Conservation (phyloP, 805 yeast genomes). For the Wickerhamiella allomyrinae region DNA sequence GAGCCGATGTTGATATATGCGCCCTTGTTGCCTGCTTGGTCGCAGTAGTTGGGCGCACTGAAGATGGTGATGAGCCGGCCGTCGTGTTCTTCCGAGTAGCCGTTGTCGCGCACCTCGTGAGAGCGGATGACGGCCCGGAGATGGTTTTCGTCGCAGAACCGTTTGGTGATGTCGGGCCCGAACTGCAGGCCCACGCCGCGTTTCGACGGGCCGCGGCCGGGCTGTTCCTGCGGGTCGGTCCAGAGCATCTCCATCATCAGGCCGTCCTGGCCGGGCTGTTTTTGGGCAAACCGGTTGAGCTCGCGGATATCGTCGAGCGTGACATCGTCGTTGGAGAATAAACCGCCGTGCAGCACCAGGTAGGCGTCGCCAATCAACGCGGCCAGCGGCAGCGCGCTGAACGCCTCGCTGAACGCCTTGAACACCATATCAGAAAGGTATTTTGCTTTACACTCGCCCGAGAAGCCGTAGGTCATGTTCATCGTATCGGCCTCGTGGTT, state of each 20-base stretch:
- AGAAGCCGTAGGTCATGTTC: constrained; percentile 94
- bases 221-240: constrained; percentile 82
- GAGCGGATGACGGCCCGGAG: constrained; percentile 76
- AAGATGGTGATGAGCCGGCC: constrained; percentile 86
- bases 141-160: constrained; percentile 57
- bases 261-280: constrained; percentile 84
- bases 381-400: constrained; percentile 75
- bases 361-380: constrained; percentile 65
- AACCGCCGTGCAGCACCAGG: constrained; percentile 90
- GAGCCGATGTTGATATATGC: constrained; percentile 65
- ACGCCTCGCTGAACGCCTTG: constrained; percentile 72
- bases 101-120: constrained; percentile 89
- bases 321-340: constrained; percentile 64
- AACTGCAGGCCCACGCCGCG: constrained; percentile 94
- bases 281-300: constrained; percentile 47
- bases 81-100: constrained; percentile 76
- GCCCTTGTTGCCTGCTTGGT: constrained; percentile 78
- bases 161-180: constrained; percentile 85
- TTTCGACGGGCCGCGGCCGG: constrained; percentile 77
- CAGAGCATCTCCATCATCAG: constrained; percentile 91
- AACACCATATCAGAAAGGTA: constrained; percentile 60
- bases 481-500: constrained; percentile 94
- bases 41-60: constrained; percentile 97
- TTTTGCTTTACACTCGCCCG: constrained; percentile 88
- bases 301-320: constrained; percentile 60